phyloP scores from a whole-genome alignment of 225 moss, liverwort and hornwort species.

The Antitrichia curtipendula region DNA sequence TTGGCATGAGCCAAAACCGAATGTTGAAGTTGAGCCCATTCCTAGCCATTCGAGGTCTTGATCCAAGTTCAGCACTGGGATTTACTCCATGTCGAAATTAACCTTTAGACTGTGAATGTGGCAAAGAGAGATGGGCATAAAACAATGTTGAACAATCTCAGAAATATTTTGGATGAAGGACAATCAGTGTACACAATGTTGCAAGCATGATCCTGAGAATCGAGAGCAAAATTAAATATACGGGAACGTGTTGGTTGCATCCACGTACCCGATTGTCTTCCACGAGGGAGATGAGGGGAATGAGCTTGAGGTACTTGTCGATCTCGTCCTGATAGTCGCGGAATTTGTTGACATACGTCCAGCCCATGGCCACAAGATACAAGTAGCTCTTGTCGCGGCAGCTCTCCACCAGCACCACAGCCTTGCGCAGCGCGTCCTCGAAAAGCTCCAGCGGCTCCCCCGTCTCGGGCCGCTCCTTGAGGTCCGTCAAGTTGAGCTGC shows the following conservation, averaged over 20 bases:
- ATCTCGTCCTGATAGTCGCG: constrained; percentile 84
- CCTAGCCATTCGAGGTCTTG: not conserved
- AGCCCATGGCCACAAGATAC: constrained; percentile 87
- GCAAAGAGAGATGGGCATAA: not conserved
- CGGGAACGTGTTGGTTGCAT: not conserved
- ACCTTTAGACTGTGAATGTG: not conserved
- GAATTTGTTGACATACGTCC: constrained; percentile 82
- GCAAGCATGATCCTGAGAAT: not conserved
- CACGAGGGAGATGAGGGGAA: constrained; percentile 82
- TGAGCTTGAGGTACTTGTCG: constrained; percentile 86
- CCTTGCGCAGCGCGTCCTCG: constrained; percentile 57
- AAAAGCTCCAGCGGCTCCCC: constrained; percentile 84
- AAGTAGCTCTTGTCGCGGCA: constrained; percentile 89
- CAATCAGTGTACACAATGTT: not conserved
- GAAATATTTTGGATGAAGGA: not conserved
- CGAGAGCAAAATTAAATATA: not conserved
- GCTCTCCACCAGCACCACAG: constrained; percentile 69
- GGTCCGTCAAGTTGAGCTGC: constrained; percentile 70
- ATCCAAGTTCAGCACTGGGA: not conserved
- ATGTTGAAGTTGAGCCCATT: not conserved
- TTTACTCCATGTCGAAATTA: not conserved
- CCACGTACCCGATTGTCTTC: constrained; percentile 57
- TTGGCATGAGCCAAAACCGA: not conserved
- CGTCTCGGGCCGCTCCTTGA: constrained; percentile 66
- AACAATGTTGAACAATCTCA: not conserved